phyloP scores from a whole-genome alignment of 2,329 filamentous ascomycete genomes.

The Tolypocladium paradoxum region DNA sequence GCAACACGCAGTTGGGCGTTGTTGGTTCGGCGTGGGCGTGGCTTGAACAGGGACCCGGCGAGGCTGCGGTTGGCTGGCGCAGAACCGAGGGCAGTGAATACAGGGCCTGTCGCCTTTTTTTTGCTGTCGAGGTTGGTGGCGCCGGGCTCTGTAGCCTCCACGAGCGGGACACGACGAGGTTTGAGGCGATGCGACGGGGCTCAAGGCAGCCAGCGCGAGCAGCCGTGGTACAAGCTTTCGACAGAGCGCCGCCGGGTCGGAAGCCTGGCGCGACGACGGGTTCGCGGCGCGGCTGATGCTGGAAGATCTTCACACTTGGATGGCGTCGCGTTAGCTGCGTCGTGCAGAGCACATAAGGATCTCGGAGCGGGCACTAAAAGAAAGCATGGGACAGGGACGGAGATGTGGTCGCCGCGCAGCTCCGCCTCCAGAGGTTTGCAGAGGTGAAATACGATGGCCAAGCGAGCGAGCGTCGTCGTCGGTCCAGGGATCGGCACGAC shows the following conservation, averaged over 20 bases:
- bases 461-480: background rate
- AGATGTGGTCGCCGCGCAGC: background rate
- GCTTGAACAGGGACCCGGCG: background rate
- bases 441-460: background rate
- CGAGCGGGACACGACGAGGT: background rate
- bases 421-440: background rate
- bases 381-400: background rate
- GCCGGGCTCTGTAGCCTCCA: background rate
- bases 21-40: background rate
- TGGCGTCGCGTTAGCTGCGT: background rate
- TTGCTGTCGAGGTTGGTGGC: background rate
- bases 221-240: background rate
- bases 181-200: background rate
- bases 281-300: background rate
- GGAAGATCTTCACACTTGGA: background rate
- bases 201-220: background rate
- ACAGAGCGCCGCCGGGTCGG: background rate
- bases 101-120: background rate
- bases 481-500: constrained; percentile 4
- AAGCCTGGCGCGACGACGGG: background rate
- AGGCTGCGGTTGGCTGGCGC: background rate
- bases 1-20: background rate
- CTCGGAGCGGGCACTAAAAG: background rate
- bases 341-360: background rate
- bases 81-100: background rate